Evolutionary conservation across 176 grass and related monocot genomes (phyloP), one percentile per base, ranked within the genome.

Genomic region (Oryza meyeriana): DNA sequence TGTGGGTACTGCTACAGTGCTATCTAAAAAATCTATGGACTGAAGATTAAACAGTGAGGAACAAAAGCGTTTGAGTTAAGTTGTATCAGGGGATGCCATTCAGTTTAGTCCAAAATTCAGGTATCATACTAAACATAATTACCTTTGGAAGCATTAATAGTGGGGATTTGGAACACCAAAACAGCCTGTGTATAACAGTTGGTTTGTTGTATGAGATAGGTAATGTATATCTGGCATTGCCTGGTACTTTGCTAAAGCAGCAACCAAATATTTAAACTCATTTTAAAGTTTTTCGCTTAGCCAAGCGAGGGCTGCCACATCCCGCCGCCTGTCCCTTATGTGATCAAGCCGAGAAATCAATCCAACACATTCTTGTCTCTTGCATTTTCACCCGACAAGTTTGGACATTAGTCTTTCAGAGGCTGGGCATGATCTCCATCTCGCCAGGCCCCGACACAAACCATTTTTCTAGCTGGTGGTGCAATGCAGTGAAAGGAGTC

Each of bases 21-120:
- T 62, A 57, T 72, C 2, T 72, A 25, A 55, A 20, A 40, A 27
- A 14, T 78, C 4, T 59, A 26, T 32, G 77, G 55, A 66, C 26
- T 57, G 26, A 20, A 64, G 17, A 71, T 64, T 25, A 77, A 36
- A 63, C 28, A 87, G 2, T 10, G 55, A 77, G 44, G 40, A 50
- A 45, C 39, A 29, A 38, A 61, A 77, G 16, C 31, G 70, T 10
- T 61, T 22, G 59, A 47, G 64, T 30, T 82, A 63, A 77, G 22
- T 82, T 24, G 69, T 7, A 81, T 22, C 0, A 55, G 17, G 31
- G 24, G 47, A 48, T 18, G 5, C 9, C 24, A 64, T 4, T 12
- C 31, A 57, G 27, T 72, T 57, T 27, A 35, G 7, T 80, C 34
- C 3, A 81, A 59, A 69, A 67, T 80, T 44, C 70, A 81, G 16